Evolutionary conservation across 257 asterid genomes (phyloP), one percentile per base, ranked within the genome.

Genomic region (Henckelia pumila): DNA sequence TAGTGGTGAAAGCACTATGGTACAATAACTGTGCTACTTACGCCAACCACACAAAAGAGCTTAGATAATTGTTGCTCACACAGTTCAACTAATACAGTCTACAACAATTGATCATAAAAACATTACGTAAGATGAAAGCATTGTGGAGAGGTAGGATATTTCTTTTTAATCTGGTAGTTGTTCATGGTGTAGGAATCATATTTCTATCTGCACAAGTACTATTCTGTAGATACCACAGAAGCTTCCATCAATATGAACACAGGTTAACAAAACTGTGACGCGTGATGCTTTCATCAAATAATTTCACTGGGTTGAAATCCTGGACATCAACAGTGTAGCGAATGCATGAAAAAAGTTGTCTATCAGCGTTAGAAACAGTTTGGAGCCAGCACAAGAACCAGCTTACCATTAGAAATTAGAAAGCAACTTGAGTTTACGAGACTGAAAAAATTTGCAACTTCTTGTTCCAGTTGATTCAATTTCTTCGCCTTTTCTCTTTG

Each of bases 351-450:
- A 62, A 68, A 13, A 40, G 4, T 26, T 28, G 30, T 28, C 23
- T 4, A 61, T 61, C 64, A n/a, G 70, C 19, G 33, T 40, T 19
- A 44, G 22, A 2, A 40, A 56, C 30, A 30, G 52, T 3, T 60
- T 9, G 1, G 19, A 11, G 5, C 40, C 47, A 10, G 3, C 29
- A 35, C 57, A 47, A 30, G 37, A 55, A 56, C 22, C 26, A 72
- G 22, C 26, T 69, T 32, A 63, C 72, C 75, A 72, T 74, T 79
- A 90, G 75, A 93, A 90, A 68, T 86, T 77, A 24, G 85, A 66
- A 63, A 93, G 84, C 57, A 81, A 81, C 82, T 93, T 89, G 16
- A 93, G 96, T 78, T 93, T 89, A 69, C 98, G 97, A 80, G 97
- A 80, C 75, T 85, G 97, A 73, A 92, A 88, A 78, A 92, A 92